phyloP scores from a whole-genome alignment of 768 basidiomycete genomes.

The Myochromella boudieri region DNA sequence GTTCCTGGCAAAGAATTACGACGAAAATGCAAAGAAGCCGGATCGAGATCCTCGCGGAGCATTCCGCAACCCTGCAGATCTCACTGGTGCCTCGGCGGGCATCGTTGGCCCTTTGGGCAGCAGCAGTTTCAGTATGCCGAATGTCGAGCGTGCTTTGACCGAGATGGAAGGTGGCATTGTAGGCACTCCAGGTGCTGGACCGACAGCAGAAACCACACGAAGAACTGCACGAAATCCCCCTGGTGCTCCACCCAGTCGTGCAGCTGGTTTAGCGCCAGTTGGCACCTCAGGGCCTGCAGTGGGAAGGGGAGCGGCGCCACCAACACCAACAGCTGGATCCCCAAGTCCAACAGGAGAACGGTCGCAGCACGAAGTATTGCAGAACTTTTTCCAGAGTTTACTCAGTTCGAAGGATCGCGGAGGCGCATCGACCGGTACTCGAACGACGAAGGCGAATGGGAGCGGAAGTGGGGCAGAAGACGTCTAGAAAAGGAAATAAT shows the following conservation, averaged over 20 bases:
- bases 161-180: conserved; percentile 78
- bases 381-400: conserved; percentile 86
- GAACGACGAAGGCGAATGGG: conserved; percentile 30
- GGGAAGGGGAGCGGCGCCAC: conserved; percentile 39
- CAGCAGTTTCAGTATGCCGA: conserved; percentile 82
- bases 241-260: conserved; percentile 33
- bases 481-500: conserved; percentile 18
- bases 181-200: conserved; percentile 24
- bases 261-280: conserved; percentile 39
- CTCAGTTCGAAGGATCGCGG: conserved; percentile 57
- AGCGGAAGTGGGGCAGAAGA: conserved; percentile 31
- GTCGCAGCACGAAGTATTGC: conserved; percentile 79
- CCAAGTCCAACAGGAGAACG: conserved; percentile 54
- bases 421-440: background rate
- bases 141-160: conserved; percentile 81
- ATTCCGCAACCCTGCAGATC: conserved; percentile 77
- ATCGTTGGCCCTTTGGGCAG: conserved; percentile 93
- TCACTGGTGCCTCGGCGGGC: conserved; percentile 57
- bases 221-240: conserved; percentile 28
- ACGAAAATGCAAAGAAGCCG: conserved; percentile 86
- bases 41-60: conserved; percentile 87
- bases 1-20: conserved; percentile 90
- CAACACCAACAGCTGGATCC: conserved; percentile 29
- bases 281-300: conserved; percentile 32
- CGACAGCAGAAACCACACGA: conserved; percentile 20